Base-by-base conservation (phyloP, 176 grass and related monocot species). In the Musa schizocarpa region DNA sequence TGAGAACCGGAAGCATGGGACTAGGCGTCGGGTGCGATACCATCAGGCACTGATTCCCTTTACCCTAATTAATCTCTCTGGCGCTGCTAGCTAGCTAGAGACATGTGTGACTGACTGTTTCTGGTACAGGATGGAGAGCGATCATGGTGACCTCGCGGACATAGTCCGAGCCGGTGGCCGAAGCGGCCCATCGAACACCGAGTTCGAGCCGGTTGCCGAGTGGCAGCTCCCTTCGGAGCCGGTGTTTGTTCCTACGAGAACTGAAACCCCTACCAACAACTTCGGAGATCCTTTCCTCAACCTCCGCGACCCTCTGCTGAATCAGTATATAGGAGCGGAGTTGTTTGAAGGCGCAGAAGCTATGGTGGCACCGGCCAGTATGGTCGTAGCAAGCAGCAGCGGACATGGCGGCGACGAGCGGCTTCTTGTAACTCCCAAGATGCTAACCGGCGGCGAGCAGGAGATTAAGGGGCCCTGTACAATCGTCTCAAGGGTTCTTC, bases 101-200 rank as follows among this genome's bases (percentile, higher is more conserved):
- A 55, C 77, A 93, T 98, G 95, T 93, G 95, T 73, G 95, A 98
- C 83, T 98, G 79, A 91, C 83, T 98, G 79, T 86, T 89, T 79
- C 82, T 82, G 83, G 84, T 80, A 91, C 83, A 75, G 78, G 83
- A 83, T 76, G 82, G 90, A 86, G 17, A 78, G 74, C 21, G 82
- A 88, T 74, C 85, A 89, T 76, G 88, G 84, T 17, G 95, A 98
- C 86, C 90, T 98, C 74, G 82, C 88, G 27, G 95, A 98, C 78
- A 80, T 93, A 75, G 63, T 98, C 76, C 71, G 85, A 1, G 84
- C 84, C 4, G 86, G 90, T 8, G 88, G 95, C 1, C 68, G 26
- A 11, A 72, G 29, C 19, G 51, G 58, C 6, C 73, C 80, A 1
- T 82, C 79, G 53, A 63, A 23, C 74, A 5, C 58, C 74, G 74